Conservation (phyloP, 176 grass and related monocot species). For the Canna indica region DNA sequence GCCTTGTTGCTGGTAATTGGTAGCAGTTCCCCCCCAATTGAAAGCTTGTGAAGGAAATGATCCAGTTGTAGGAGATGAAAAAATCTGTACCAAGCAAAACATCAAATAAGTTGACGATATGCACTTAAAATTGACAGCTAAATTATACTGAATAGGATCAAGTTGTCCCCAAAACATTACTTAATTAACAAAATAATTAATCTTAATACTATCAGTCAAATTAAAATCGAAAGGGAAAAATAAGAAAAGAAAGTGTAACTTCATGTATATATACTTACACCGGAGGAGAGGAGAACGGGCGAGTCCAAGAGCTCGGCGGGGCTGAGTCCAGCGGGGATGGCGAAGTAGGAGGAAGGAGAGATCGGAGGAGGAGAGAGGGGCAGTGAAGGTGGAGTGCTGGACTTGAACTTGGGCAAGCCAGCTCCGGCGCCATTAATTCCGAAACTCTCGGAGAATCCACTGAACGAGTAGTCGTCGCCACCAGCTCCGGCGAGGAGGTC, state of each 20-base stretch:
- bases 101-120: too few relatives aligned
- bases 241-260: neutral
- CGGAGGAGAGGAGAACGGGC: constrained; percentile 53
- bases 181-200: too few relatives aligned
- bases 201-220: too few relatives aligned
- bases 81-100: constrained; percentile 33
- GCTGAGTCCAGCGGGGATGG: constrained; percentile 34
- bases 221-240: neutral
- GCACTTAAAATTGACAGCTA: too few relatives aligned
- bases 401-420: constrained; percentile 30
- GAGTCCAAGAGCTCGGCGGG: constrained; percentile 54
- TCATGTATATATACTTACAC: constrained; percentile 4
- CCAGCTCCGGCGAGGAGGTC: constrained; percentile 20
- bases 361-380: constrained; percentile 39
- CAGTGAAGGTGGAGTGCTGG: constrained; percentile 44
- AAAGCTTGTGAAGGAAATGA: constrained; percentile 46
- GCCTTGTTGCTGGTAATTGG: constrained; percentile 21
- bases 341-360: constrained; percentile 52
- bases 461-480: neutral
- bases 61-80: constrained; percentile 68
- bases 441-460: neutral
- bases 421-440: neutral
- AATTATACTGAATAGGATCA: too few relatives aligned
- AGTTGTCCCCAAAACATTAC: too few relatives aligned
- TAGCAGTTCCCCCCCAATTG: constrained; percentile 35